Percentiles rank a stretch among this genome's conserved stretches.
Conservation (phyloP, 306 rosid genomes). For the Rosa lucieae region DNA sequence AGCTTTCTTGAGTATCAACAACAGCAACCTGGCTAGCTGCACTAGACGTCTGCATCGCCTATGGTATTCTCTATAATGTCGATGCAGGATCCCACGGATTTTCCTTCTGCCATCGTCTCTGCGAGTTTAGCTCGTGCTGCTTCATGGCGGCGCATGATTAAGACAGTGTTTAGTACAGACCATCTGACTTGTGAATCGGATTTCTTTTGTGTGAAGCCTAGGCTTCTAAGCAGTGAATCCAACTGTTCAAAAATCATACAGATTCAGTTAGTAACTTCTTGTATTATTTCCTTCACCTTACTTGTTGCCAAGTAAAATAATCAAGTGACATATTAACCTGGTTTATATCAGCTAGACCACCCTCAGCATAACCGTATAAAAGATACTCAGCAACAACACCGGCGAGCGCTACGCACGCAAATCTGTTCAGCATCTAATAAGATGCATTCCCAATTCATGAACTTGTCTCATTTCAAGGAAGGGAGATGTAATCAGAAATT, state of each 20-base stretch:
- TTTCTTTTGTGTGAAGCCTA: slow-evolving; percentile 93
- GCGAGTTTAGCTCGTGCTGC: slow-evolving; percentile 70
- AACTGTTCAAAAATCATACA: slow-evolving; percentile 41
- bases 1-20: not conserved
- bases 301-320: not conserved
- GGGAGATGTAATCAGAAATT: slow-evolving; percentile 6
- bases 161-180: slow-evolving; percentile 73
- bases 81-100: slow-evolving; percentile 78
- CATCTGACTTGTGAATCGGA: slow-evolving; percentile 90
- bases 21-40: not conserved
- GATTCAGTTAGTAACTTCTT: slow-evolving; percentile 7
- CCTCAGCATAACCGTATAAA: slow-evolving; percentile 78
- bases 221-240: slow-evolving; percentile 59
- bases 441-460: slow-evolving; percentile 27
- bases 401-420: slow-evolving; percentile 89
- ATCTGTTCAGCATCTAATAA: slow-evolving; percentile 72
- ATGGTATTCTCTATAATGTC: slow-evolving; percentile 63
- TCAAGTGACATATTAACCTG: slow-evolving; percentile 46
- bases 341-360: slow-evolving; percentile 88
- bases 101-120: slow-evolving; percentile 67
- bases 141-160: slow-evolving; percentile 80
- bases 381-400: slow-evolving; percentile 94
- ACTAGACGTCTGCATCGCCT: slow-evolving; percentile 47
- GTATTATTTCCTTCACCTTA: too few species aligned
- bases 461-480: slow-evolving; percentile 20